phyloP scores from a whole-genome alignment of 495 filamentous ascomycete species.

The Chaetomium fimeti region DNA sequence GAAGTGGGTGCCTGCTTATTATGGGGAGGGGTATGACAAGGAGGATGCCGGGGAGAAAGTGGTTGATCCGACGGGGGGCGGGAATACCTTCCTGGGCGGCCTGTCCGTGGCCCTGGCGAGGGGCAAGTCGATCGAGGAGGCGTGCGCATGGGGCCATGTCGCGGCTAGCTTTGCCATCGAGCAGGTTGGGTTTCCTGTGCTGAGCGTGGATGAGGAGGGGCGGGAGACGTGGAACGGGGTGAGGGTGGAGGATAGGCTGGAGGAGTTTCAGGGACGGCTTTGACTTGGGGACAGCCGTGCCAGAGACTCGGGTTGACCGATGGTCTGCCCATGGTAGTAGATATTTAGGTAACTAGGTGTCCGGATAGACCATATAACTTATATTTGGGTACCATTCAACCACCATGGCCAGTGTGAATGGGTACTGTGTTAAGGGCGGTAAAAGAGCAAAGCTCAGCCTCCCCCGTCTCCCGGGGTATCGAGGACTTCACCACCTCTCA shows the following conservation, averaged over 20 bases:
- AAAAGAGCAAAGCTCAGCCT: neutral
- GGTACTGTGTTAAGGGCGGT: neutral
- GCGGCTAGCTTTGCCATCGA: conserved; percentile 93
- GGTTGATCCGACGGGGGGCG: conserved; percentile 92
- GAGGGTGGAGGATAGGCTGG: conserved; percentile 53
- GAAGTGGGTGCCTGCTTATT: conserved; percentile 58
- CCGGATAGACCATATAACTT: neutral
- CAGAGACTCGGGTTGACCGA: neutral
- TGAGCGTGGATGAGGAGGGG: conserved; percentile 52
- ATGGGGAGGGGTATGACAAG: conserved; percentile 38
- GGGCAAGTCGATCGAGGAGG: conserved; percentile 61
- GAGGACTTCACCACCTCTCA: neutral
- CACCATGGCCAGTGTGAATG: neutral
- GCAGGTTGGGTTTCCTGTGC: conserved; percentile 77
- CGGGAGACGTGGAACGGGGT: conserved; percentile 77
- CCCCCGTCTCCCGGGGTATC: neutral
- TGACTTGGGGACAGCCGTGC: neutral
- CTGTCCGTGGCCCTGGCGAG: conserved; percentile 72
- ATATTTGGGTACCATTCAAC: neutral
- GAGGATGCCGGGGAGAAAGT: conserved; percentile 59
- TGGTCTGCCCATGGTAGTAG: no score
- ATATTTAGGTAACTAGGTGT: no score
- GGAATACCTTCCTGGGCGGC: conserved; percentile 88
- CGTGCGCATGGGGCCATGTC: conserved; percentile 75
- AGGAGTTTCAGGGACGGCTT: conserved; percentile 46